phyloP scores from a whole-genome alignment of 768 basidiomycete species.

The Leucosporidium yakuticum region DNA sequence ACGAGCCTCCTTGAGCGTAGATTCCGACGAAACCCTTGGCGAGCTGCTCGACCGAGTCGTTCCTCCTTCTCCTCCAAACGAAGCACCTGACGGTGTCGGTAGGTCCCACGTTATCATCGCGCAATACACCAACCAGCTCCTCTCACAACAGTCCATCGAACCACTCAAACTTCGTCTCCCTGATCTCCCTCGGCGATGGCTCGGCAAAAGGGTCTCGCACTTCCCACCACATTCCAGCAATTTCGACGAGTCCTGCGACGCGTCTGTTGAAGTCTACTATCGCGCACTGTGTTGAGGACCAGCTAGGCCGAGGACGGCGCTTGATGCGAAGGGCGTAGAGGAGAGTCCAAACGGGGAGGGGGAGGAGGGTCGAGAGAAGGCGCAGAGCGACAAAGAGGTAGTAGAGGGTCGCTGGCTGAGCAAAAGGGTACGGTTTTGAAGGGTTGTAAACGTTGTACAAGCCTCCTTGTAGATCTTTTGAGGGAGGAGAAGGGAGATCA shows the following conservation, averaged over 20 bases:
- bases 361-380: conserved; percentile 20
- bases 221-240: conserved; percentile 23
- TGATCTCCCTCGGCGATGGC: conserved; percentile 11
- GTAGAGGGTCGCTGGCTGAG: conserved; percentile 5
- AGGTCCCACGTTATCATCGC: conserved; percentile 14
- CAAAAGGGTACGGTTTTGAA: too few species aligned
- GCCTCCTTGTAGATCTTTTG: conserved; percentile 9
- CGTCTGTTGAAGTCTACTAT: conserved; percentile 23
- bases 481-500: conserved; percentile 2
- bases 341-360: conserved; percentile 30
- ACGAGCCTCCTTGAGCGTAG: conserved; percentile 43
- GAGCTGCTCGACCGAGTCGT: not conserved
- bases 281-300: conserved; percentile 19
- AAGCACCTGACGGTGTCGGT: conserved; percentile 27
- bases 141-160: conserved; percentile 17
- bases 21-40: conserved; percentile 39
- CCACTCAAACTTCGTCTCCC: conserved; percentile 33
- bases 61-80: conserved; percentile 22
- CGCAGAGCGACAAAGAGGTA: conserved; percentile 27
- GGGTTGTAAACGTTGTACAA: too few species aligned
- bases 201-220: conserved; percentile 9
- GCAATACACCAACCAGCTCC: conserved; percentile 6
- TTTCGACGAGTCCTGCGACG: conserved; percentile 22
- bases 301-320: conserved; percentile 1
- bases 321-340: conserved; percentile 13